Conservation (phyloP, 2,329 filamentous ascomycete species). For the Penicillium sp. region DNA sequence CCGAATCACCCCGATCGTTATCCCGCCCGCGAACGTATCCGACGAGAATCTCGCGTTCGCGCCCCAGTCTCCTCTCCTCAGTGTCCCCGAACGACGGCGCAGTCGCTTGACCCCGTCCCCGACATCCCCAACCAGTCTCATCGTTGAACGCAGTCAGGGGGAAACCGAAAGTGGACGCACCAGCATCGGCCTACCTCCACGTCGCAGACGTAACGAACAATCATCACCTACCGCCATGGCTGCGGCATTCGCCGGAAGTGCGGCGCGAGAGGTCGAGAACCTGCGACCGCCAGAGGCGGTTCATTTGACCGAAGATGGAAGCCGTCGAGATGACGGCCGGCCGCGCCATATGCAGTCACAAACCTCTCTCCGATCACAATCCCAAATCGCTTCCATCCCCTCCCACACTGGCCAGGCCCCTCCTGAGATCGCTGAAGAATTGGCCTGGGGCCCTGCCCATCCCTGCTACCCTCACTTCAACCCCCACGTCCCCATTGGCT, state of each 20-base stretch:
- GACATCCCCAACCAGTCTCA: constrained; percentile 46
- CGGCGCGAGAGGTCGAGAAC: constrained; percentile 27
- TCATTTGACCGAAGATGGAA: constrained; percentile 27
- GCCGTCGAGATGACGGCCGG: constrained; percentile 25
- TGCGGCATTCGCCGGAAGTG: constrained; percentile 26
- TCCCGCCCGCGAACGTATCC: constrained; percentile 35
- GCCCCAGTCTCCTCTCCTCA: constrained; percentile 53
- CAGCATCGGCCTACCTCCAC: constrained; percentile 52
- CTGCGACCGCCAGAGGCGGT: constrained; percentile 32
- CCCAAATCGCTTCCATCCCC: constrained; percentile 40
- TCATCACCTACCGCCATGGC: constrained; percentile 26
- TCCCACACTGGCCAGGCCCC: constrained; percentile 36
- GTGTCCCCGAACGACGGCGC: constrained; percentile 56
- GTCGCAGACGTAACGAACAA: constrained; percentile 37
- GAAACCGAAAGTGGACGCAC: constrained; percentile 51
- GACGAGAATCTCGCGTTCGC: constrained; percentile 36
- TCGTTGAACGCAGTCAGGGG: constrained; percentile 48
- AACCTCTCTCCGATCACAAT: constrained; percentile 41
- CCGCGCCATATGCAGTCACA: constrained; percentile 42
- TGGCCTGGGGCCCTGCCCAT: constrained; percentile 89
- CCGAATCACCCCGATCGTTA: constrained; percentile 49
- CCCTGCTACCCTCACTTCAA: constrained; percentile 94
- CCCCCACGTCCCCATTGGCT: constrained; percentile 78
- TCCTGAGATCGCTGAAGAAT: constrained; percentile 62
- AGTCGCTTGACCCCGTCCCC: constrained; percentile 51